A percentile compares a stretch with the other conserved stretches of the same genome.
Evolutionary conservation across 495 filamentous ascomycete species (phyloP).

Genomic region (Rhizodiscina lignyota): DNA sequence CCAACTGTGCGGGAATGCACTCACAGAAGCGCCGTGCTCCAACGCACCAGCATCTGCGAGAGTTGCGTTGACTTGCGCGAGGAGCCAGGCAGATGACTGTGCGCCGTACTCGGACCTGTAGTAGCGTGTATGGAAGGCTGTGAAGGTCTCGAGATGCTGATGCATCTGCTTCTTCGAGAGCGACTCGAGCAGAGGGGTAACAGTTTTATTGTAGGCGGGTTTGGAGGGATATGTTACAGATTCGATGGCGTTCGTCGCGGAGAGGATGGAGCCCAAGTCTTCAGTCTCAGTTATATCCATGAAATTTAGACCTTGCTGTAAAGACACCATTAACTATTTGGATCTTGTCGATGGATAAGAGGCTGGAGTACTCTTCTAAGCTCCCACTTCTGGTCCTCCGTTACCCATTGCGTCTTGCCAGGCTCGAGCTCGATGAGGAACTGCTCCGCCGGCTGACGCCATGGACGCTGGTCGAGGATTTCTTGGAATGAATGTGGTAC

Average conservation of each 20-base stretch:
- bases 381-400: conserved; percentile 89
- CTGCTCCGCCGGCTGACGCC: no score
- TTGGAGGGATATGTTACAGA: conserved; percentile 48
- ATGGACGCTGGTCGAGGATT: no score
- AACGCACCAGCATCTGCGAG: conserved; percentile 54
- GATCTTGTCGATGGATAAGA: conserved; percentile 1
- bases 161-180: conserved; percentile 67
- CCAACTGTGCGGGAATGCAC: conserved; percentile 71
- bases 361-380: conserved; percentile 52
- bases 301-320: conserved; percentile 68
- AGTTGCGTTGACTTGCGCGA: conserved; percentile 53
- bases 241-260: conserved; percentile 16
- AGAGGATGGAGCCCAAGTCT: conserved; percentile 33
- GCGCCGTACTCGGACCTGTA: conserved; percentile 72
- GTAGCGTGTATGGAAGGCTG: conserved; percentile 74
- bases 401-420: conserved; percentile 71
- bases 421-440: conserved; percentile 79
- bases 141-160: conserved; percentile 60
- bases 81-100: conserved; percentile 84
- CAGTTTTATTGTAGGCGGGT: conserved; percentile 44
- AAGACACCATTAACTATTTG: conserved; percentile 5
- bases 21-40: conserved; percentile 47
- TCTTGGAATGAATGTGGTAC: no score
- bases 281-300: conserved; percentile 78
- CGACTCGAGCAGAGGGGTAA: conserved; percentile 45